A percentile compares a stretch with the other conserved stretches of the same genome.
Evolutionary conservation across 305 asterid species (phyloP).

Genomic region (Ilex paraguariensis): DNA sequence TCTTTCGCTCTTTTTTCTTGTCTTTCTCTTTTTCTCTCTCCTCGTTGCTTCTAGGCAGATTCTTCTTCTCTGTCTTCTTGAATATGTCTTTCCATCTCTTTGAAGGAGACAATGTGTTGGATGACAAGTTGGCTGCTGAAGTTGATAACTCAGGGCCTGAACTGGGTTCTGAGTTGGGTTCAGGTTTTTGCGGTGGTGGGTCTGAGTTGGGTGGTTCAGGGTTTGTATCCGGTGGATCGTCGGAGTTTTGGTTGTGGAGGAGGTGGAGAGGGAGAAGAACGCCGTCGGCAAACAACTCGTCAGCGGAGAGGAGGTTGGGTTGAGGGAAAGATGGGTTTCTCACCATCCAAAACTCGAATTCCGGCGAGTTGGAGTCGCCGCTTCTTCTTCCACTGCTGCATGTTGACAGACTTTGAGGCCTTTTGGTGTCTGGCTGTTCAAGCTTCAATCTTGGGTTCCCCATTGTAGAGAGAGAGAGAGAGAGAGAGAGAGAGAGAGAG

Average conservation of each 20-base stretch:
- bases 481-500: no score
- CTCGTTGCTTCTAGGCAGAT: background rate
- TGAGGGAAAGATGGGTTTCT: conserved; percentile 57
- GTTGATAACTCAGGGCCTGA: conserved; percentile 13
- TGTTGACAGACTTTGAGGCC: conserved; percentile 39
- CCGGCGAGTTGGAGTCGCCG: conserved; percentile 53
- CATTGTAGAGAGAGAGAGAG: no score
- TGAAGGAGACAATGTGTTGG: conserved; percentile 38
- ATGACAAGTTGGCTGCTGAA: conserved; percentile 22
- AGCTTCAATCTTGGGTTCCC: background rate
- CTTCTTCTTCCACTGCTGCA: conserved; percentile 46
- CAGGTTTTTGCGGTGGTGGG: background rate
- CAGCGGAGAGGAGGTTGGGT: conserved; percentile 72
- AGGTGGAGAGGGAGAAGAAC: conserved; percentile 72
- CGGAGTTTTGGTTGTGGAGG: conserved; percentile 28
- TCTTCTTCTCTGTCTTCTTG: conserved; percentile 38
- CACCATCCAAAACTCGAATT: conserved; percentile 81
- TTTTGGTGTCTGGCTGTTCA: conserved; percentile 34
- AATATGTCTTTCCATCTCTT: conserved; percentile 84
- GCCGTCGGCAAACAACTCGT: conserved; percentile 81
- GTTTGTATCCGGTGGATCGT: conserved; percentile 13
- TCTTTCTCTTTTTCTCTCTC: conserved; percentile 35
- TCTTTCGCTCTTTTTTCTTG: conserved; percentile 52
- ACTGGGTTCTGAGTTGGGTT: conserved; percentile 7
- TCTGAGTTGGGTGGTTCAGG: conserved; percentile 3